phyloP scores from a whole-genome alignment of 306 rosid genomes.

The Senna tora region DNA sequence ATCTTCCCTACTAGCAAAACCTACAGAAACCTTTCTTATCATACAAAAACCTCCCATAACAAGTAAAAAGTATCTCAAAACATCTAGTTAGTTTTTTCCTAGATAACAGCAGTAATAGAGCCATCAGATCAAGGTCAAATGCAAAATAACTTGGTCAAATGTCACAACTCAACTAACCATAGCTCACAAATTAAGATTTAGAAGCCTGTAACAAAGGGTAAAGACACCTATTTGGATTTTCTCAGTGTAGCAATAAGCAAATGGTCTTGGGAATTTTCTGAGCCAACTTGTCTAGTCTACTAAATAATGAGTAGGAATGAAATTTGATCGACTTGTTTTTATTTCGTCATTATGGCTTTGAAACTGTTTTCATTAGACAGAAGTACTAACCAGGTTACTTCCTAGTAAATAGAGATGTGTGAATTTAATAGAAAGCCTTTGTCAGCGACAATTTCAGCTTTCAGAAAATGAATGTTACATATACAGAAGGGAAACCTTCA shows the following conservation, averaged over 20 bases:
- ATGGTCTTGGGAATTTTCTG: constrained; percentile 6
- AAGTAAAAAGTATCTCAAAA: background rate
- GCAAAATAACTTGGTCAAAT: background rate
- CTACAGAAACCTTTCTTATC: constrained; percentile 5
- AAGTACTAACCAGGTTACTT: background rate
- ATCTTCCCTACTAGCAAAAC: constrained; percentile 3
- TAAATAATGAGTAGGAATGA: constrained; percentile 12
- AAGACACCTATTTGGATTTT: background rate
- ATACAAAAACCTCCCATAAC: background rate
- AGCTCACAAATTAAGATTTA: background rate
- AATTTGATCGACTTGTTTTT: constrained; percentile 10
- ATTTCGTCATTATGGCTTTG: background rate
- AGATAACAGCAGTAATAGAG: background rate
- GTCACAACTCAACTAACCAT: constrained; percentile 5
- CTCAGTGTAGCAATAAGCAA: background rate
- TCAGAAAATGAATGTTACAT: background rate
- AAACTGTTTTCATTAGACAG: background rate
- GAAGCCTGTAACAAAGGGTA: background rate
- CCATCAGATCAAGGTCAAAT: constrained; percentile 6
- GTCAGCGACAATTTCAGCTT: background rate
- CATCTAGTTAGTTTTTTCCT: background rate
- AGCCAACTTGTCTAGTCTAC: background rate
- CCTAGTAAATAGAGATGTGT: background rate
- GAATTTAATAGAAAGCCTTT: background rate
- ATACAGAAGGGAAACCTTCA: constrained; percentile 34